A percentile compares a stretch with the other conserved stretches of the same genome.
Conservation (phyloP, 1,284 basidiomycete species). For the Austroboletus niveus region DNA sequence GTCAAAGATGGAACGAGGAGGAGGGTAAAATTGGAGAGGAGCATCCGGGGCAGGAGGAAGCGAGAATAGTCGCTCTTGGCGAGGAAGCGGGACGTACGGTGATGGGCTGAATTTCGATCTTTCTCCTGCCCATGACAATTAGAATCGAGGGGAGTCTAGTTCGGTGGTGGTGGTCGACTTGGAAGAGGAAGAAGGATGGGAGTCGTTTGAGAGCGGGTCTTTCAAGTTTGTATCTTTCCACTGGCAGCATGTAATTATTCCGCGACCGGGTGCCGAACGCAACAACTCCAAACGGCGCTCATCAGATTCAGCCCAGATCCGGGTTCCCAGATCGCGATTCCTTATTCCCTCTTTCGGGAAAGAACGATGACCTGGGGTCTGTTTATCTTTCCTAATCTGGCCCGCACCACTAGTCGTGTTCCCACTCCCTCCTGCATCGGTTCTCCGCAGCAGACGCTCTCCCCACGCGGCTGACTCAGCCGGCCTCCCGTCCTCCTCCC, state of each 20-base stretch:
- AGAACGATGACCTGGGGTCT: not conserved
- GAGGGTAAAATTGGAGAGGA: conserved; percentile 29
- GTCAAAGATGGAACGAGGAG: conserved; percentile 32
- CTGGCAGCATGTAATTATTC: conserved; percentile 37
- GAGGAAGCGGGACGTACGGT: conserved; percentile 47
- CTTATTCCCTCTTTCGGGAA: conserved; percentile 12
- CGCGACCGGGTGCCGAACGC: conserved; percentile 37
- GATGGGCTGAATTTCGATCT: conserved; percentile 89
- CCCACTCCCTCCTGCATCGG: conserved; percentile 13
- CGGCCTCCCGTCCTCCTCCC: conserved; percentile 18
- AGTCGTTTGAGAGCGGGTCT: conserved; percentile 33
- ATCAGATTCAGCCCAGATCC: conserved; percentile 32
- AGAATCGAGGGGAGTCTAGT: too few relatives aligned
- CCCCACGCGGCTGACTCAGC: conserved; percentile 11
- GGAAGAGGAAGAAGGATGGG: conserved; percentile 26
- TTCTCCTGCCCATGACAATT: conserved; percentile 73
- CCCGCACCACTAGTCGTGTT: conserved; percentile 1
- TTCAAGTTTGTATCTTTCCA: conserved; percentile 36
- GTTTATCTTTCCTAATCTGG: too few relatives aligned
- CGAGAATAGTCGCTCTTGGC: conserved; percentile 25
- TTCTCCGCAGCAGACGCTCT: conserved; percentile 25
- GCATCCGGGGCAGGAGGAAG: conserved; percentile 13
- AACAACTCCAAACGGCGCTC: conserved; percentile 37
- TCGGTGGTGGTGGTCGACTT: too few relatives aligned
- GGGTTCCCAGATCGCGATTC: conserved; percentile 25